Base-by-base conservation (phyloP, 805 yeast species). In the Kluyveromyces dobzhanskii region DNA sequence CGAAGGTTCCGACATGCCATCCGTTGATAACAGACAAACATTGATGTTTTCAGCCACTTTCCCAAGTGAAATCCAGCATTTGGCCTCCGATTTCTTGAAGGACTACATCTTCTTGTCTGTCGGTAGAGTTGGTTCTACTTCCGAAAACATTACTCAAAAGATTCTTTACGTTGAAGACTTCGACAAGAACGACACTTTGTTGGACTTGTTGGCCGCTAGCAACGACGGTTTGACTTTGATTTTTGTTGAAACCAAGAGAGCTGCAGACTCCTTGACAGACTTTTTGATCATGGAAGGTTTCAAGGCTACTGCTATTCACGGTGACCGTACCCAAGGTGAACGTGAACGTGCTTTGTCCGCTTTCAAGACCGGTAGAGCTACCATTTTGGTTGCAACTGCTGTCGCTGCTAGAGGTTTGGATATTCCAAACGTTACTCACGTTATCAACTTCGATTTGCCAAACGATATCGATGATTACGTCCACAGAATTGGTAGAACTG, bases 391-490 rank as follows among this genome's bases (percentile, higher is more conserved):
- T 51, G 98, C 99, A 37, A 92, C 99, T 52, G 98, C 98, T 40
- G 98, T 92, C 54, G 98, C 98, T 51, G 97, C 97, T 44, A 86
- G 98, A 81, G 98, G 98, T 75, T 78, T 92, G 67, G 98, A 92
- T 77, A 92, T 92, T 74, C 97, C 98, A 64, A 92, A 92, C 64
- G 98, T 92, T 54, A 82, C 94, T 35, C 97, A 90, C 63, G 98
- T 92, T 59, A 82, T 92, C 69, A 92, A 92, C 77, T 92, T 83
- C 65, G 98, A 92, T 64, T 74, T 92, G 64, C 98, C 98, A 64
- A 72, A 82, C 61, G 97, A 92, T 66, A 84, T 92, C 58, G 98
- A 92, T 66, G 98, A 92, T 68, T 92, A 92, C 62, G 98, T 92
- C 44, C 98, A 92, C 73, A 85, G 98, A 73, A 92, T 92, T 62